Conservation (phyloP, 345 rosid genomes). For the Litchi chinensis region DNA sequence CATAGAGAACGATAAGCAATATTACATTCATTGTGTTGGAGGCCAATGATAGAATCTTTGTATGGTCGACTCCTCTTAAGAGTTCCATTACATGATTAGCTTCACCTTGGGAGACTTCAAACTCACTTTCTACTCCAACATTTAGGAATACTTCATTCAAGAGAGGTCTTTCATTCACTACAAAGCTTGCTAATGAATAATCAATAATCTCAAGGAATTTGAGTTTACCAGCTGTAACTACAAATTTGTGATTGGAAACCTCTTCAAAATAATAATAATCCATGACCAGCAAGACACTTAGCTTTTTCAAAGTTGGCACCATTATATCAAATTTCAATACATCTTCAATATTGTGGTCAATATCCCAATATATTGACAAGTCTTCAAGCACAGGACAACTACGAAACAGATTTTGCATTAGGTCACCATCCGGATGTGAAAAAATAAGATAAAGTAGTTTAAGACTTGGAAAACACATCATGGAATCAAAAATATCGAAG, state of each 20-base stretch:
- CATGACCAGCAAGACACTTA: background rate
- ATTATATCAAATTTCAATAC: background rate
- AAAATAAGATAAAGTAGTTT: background rate
- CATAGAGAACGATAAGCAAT: background rate
- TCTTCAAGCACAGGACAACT: conserved; percentile 14
- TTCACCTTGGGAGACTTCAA: background rate
- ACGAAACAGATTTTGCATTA: background rate
- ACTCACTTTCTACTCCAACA: background rate
- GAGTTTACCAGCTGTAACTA: background rate
- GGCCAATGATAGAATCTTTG: background rate
- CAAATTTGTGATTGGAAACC: background rate
- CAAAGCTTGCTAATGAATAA: background rate
- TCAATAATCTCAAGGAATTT: background rate
- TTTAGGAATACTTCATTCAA: background rate
- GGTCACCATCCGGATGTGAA: background rate
- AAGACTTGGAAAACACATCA: conserved; percentile 1
- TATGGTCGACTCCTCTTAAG: background rate
- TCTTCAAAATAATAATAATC: background rate
- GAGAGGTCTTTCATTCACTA: background rate
- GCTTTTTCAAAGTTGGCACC: background rate
- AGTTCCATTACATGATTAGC: background rate
- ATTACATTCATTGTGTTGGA: background rate
- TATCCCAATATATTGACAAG: background rate
- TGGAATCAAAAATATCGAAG: background rate
- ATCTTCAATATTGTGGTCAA: background rate